phyloP scores from a whole-genome alignment of 208 protist genomes.

The Crithidia brevicula region DNA sequence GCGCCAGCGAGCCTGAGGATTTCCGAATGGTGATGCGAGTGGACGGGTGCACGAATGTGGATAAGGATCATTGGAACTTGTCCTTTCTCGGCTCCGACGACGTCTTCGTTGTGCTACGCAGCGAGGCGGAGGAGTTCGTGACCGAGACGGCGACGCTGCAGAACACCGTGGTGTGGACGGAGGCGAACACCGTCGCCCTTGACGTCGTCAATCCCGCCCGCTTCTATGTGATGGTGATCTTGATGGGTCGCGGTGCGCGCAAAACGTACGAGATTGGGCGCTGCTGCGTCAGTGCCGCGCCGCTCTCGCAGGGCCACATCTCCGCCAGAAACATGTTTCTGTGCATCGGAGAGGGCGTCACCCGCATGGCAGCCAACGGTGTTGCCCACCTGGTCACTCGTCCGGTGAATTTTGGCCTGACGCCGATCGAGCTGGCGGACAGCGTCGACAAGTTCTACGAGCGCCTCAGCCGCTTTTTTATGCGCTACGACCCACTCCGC shows the following conservation, averaged over 20 bases:
- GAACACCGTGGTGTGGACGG: constrained; percentile 58
- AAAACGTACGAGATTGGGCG: constrained; percentile 72
- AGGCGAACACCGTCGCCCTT: constrained; percentile 36
- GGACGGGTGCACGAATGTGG: constrained; percentile 71
- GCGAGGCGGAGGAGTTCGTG: constrained; percentile 54
- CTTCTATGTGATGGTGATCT: constrained; percentile 63
- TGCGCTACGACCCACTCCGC: constrained; percentile 69
- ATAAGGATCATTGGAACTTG: constrained; percentile 47
- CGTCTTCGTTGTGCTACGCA: constrained; percentile 70
- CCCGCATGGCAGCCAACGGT: constrained; percentile 42
- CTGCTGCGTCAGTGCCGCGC: constrained; percentile 46
- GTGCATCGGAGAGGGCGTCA: constrained; percentile 39
- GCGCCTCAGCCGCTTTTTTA: constrained; percentile 75
- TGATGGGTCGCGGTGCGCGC: constrained; percentile 45
- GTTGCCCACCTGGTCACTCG: constrained; percentile 64
- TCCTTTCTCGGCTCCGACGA: constrained; percentile 58
- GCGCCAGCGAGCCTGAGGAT: constrained; percentile 38
- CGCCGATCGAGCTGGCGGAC: constrained; percentile 35
- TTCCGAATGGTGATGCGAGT: constrained; percentile 50
- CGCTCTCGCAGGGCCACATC: constrained; percentile 47
- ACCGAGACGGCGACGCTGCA: constrained; percentile 39
- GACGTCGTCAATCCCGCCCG: constrained; percentile 60
- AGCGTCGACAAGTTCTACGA: constrained; percentile 71
- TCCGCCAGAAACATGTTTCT: constrained; percentile 78
- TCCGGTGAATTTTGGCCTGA: constrained; percentile 61